Evolutionary conservation across 2,329 filamentous ascomycete species (phyloP), one percentile per base, ranked within the genome.

Genomic region (Alternaria novae-zelandiae): DNA sequence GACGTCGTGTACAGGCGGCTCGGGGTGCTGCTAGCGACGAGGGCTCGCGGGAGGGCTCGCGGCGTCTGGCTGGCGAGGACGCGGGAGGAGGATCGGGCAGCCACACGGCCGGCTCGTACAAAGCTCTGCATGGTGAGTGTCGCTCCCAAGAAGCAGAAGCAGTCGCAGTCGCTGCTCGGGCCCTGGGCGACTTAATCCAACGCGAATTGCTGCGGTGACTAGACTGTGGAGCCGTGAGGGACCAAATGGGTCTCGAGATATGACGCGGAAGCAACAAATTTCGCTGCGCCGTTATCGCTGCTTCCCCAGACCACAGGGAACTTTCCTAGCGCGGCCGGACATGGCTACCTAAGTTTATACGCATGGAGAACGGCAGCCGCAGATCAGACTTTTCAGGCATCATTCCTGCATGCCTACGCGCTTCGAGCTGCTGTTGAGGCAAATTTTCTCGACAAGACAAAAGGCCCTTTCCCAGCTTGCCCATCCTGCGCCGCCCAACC

Each of bases 51-150:
- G 50, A 79, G 70, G 59, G 68, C 61, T 61, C 70, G 72, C 41
- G 68, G 65, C 64, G 70, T 67, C 67, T 70, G 67, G 65, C 69
- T 57, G 54, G 76, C 70, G 61, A 76, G 72, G 71, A 75, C 70
- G 68, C 73, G 70, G 67, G 74, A 75, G 64, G 73, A 78, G 57
- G 74, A 76, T 63, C 75, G 74, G 71, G 74, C 75, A 67, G 73
- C 73, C 71, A 75, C 69, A 68, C 76, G 77, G 73, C 73, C 75
- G 71, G 73, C 72, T 70, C 78, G 77, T 71, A 76, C 77, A 67
- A 79, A 73, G 74, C 72, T 75, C 73, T 80, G 78, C 78, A 80
- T 80, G 66, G 67, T 74, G 72, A 66, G 55, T 65, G 63, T 72
- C 65, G 72, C 66, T 72, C 70, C 68, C 67, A 64, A 59, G 64